Evolutionary conservation across 1,284 basidiomycete species (phyloP).

Genomic region (Fomitopsis schrenkii): DNA sequence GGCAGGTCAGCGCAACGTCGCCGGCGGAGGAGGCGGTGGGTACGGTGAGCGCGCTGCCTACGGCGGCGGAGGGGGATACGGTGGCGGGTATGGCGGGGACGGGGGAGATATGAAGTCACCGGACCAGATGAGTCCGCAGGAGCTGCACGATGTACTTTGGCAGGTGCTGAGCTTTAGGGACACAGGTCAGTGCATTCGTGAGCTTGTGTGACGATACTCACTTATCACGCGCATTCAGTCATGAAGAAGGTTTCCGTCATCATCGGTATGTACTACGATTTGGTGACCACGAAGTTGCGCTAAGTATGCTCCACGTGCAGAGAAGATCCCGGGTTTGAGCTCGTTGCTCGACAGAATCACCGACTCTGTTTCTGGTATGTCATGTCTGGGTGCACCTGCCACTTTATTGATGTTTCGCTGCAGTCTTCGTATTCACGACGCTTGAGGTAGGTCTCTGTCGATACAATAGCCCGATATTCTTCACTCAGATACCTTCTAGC

Average conservation of each 20-base stretch:
- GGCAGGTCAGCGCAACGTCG: background rate
- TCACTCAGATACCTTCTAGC: slow-evolving; percentile 37
- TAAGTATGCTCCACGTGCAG: slow-evolving; percentile 25
- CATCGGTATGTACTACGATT: slow-evolving; percentile 51
- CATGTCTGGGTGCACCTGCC: background rate
- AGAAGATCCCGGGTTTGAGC: slow-evolving; percentile 68
- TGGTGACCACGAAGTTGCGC: background rate
- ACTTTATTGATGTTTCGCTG: background rate
- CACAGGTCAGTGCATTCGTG: slow-evolving; percentile 22
- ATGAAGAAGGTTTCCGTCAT: slow-evolving; percentile 85
- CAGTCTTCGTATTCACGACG: slow-evolving; percentile 79
- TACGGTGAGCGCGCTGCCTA: background rate
- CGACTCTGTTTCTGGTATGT: slow-evolving; percentile 66
- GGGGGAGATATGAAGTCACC: slow-evolving; percentile 54
- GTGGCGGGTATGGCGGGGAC: background rate
- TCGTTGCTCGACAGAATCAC: slow-evolving; percentile 80
- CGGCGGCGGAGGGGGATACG: background rate
- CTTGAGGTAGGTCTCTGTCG: slow-evolving; percentile 31
- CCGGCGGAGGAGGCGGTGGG: background rate
- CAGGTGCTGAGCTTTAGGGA: slow-evolving; percentile 86
- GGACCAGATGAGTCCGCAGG: slow-evolving; percentile 84
- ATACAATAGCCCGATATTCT: background rate
- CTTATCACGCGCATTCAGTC: slow-evolving; percentile 31
- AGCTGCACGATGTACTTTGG: slow-evolving; percentile 83
- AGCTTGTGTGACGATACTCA: background rate